These are phyloP conservation scores for Lactifluus hygrophoroides DNA, from an alignment of 768 basidiomycete species.

Conservation along the genomic window DNA sequence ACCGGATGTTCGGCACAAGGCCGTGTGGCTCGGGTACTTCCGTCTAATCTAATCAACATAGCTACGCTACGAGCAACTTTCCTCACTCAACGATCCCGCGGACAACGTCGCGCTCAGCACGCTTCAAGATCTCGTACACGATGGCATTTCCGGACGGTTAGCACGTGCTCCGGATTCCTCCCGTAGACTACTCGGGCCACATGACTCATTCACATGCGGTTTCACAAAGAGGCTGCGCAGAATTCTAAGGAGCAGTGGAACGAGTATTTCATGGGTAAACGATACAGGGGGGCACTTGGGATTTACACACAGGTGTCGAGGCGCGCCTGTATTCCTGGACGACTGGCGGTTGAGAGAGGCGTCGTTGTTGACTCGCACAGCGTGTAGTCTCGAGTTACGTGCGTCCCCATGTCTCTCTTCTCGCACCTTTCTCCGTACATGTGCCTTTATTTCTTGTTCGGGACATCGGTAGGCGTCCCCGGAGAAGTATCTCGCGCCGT, in stretches of 20 bases:
- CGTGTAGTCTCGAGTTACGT: conserved; percentile 90
- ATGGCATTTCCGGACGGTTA: conserved; percentile 91
- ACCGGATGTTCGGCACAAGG: too few relatives aligned
- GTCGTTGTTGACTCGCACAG: conserved; percentile 82
- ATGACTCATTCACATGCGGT: too few relatives aligned
- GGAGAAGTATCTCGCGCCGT: too few relatives aligned
- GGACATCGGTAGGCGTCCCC: too few relatives aligned
- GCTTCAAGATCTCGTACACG: conserved; percentile 75
- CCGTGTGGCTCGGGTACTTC: too few relatives aligned
- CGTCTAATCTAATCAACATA: too few relatives aligned
- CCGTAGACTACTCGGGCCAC: not conserved
- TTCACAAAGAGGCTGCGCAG: conserved; percentile 63
- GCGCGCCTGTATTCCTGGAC: conserved; percentile 69
- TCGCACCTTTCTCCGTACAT: not conserved
- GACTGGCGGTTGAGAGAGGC: conserved; percentile 51
- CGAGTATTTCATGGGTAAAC: conserved; percentile 83
- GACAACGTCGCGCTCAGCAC: conserved; percentile 67
- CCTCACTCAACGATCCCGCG: conserved; percentile 43
- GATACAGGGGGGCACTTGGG: conserved; percentile 75
- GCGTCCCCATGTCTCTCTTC: conserved; percentile 23
- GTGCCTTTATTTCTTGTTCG: too few relatives aligned
- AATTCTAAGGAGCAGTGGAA: conserved; percentile 96
- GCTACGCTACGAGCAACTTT: conserved; percentile 29
- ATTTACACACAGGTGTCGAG: conserved; percentile 91
- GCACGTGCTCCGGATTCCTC: conserved; percentile 32